Base-by-base conservation (phyloP, 805 yeast species). In the Huiozyma sinensis region DNA sequence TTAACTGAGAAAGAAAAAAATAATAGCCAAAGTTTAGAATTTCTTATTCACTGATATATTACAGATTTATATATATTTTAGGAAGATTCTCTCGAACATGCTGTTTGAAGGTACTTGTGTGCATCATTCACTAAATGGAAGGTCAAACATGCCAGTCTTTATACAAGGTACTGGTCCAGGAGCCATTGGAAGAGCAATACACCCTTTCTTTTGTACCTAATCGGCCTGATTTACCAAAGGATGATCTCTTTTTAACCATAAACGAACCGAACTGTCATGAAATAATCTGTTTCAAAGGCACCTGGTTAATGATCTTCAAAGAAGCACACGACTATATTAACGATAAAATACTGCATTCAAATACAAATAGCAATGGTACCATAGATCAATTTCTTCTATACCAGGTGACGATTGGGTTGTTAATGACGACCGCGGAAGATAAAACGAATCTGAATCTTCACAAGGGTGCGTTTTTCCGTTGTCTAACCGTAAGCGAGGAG, bases 381-480 rank as follows among this genome's bases (percentile, higher is more conserved):
- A 9, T 6, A 2, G 36, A 38, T 28, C 11, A 12, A 5, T 43
- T 40, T 40, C 28, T 40, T 4, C 5, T 29, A 1, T 64, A 58
- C 43, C 49, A 54, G 28, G 47, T 54, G 36, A 63, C 69, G 3
- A 37, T 60, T 29, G 72, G 69, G 3, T 47, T 64, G 40, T 37
- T 69, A 24, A 40, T 67, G 3, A 55, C 64, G 0, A 63, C 71
- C 0, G 63, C 68, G 28, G 70, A 65, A 40, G 58, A 68, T 44
- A 63, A 61, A 36, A 54, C 67, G 1, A 51, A 56, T 3, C 46
- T 67, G 4, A 61, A 58, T 39, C 28, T 57, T 0, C 70, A 66
- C 47, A 54, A 56, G 27, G 53, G 57, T 5, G 44, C 56, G 7
- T 44, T 65, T 2, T 33, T 33, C n/a, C 36, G 43, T 7, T 33